A percentile compares a stretch with the other conserved stretches of the same genome.
phyloP scores from a whole-genome alignment of 371 early-diverging fungal species.

The Mucor lusitanicus region DNA sequence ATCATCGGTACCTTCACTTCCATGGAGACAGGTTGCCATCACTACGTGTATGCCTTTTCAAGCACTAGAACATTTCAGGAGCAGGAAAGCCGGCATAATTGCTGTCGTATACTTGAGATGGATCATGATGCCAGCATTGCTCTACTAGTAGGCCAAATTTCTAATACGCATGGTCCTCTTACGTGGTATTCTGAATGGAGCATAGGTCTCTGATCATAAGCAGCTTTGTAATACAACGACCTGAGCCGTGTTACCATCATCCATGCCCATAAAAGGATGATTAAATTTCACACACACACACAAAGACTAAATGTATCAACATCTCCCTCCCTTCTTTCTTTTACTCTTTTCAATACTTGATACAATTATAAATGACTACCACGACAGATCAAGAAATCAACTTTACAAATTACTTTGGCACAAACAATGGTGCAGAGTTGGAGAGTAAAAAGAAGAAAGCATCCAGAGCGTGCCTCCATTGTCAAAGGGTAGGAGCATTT shows the following conservation, averaged over 20 bases:
- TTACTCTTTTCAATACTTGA: not conserved
- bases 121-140: too few species aligned
- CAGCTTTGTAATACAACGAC: not conserved
- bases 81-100: too few species aligned
- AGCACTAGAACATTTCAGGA: too few species aligned
- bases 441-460: slow-evolving; percentile 34
- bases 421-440: not conserved
- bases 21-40: too few species aligned
- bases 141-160: too few species aligned
- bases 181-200: not conserved
- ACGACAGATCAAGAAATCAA: slow-evolving; percentile 6
- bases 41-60: too few species aligned
- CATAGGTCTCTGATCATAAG: not conserved
- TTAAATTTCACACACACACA: slow-evolving; percentile 1
- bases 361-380: not conserved
- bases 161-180: too few species aligned
- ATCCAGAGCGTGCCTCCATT: slow-evolving; percentile 48
- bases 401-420: slow-evolving; percentile 5
- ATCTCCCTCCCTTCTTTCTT: not conserved
- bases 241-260: not conserved
- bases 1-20: too few species aligned
- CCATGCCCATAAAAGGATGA: not conserved
- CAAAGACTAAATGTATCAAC: not conserved
- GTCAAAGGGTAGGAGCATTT: slow-evolving; percentile 39
- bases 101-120: too few species aligned